Conservation (phyloP, 176 grass and related monocot genomes). For the Canna indica region DNA sequence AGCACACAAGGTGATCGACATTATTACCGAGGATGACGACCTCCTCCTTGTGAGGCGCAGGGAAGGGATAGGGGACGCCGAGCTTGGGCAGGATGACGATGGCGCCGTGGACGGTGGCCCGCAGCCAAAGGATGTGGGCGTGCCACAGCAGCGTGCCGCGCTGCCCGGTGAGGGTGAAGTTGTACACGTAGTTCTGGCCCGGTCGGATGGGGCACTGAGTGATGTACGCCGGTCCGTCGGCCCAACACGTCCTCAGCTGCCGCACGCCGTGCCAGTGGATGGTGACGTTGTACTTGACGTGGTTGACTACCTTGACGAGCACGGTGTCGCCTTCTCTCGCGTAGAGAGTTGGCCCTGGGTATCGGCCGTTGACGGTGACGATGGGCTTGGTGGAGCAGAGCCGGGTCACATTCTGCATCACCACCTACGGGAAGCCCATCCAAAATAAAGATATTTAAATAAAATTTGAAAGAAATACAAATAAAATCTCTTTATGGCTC, state of each 20-base stretch:
- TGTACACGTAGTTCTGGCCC: constrained; percentile 37
- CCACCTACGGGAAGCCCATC: constrained; percentile 32
- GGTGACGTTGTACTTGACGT: constrained; percentile 48
- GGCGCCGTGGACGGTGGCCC: constrained; percentile 54
- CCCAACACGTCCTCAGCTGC: constrained; percentile 45
- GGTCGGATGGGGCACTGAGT: constrained; percentile 53
- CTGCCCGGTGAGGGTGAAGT: constrained; percentile 37
- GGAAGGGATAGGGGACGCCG: constrained; percentile 26
- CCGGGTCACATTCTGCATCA: constrained; percentile 32
- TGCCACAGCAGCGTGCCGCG: constrained; percentile 70
- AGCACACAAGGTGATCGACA: background rate
- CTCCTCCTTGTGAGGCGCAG: constrained; percentile 32
- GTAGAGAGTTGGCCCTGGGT: constrained; percentile 47
- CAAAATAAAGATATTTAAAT: no score
- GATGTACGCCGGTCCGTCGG: constrained; percentile 47
- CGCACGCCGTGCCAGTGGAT: constrained; percentile 54
- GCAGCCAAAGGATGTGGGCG: constrained; percentile 48
- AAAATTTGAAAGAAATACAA: background rate
- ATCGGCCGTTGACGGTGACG: constrained; percentile 49
- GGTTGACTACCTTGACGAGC: constrained; percentile 60
- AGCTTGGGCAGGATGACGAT: constrained; percentile 47
- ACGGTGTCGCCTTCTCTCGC: constrained; percentile 62
- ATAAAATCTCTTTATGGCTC: background rate
- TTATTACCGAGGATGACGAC: constrained; percentile 33
- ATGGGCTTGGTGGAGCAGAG: constrained; percentile 59